Base-by-base conservation (phyloP, 2,329 filamentous ascomycete species). In the Decorospora gaudefroyi region DNA sequence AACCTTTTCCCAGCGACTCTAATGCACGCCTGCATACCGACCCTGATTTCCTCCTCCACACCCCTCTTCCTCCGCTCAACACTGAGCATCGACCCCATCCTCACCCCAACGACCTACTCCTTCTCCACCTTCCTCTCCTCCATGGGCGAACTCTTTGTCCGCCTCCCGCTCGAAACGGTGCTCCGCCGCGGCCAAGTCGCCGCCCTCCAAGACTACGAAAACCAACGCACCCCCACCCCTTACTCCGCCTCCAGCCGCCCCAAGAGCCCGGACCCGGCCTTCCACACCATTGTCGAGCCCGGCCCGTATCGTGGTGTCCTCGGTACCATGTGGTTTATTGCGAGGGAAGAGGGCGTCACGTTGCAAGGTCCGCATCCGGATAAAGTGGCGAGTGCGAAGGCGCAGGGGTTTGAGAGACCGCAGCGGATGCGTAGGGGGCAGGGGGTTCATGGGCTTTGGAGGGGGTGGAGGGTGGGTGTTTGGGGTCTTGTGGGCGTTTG, bases 91-190 rank as follows among this genome's bases (percentile, higher is more conserved):
- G 90, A 96, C 68, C 88, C 87, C 16, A 80, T 93, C 42, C 74
- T 86, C 19, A 90, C 89, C 4, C 91, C 93, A 0, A 84, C 84
- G 29, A 81, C 87, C 10, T 97, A 95, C 76, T 89, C 86, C 13
- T 67, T 96, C 31, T 83, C 84, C 62, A 88, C 88, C 39, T 96
- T 97, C 72, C 77, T 88, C 55, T 84, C 88, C 10, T 90, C 88
- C 2, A 84, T 85, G 0, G 78, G 84, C 2, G 91, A 95, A 34
- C 81, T 97, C 21, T 87, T 93, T 60, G 72, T 96, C 55, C 91
- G 92, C 63, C 82, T 97, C 9, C 93, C 93, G 0, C 77, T 97
- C 4, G 93, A 99, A 72, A 97, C 92, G 0, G 87, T 96, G 11
- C 79, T 97, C 6, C 85, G 93, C 33, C 83, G 93, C 47, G 92